A percentile compares a stretch with the other conserved stretches of the same genome.
These are phyloP conservation scores for Lepraria neglecta DNA, from an alignment of 495 filamentous ascomycete genomes.

Conservation along the genomic window DNA sequence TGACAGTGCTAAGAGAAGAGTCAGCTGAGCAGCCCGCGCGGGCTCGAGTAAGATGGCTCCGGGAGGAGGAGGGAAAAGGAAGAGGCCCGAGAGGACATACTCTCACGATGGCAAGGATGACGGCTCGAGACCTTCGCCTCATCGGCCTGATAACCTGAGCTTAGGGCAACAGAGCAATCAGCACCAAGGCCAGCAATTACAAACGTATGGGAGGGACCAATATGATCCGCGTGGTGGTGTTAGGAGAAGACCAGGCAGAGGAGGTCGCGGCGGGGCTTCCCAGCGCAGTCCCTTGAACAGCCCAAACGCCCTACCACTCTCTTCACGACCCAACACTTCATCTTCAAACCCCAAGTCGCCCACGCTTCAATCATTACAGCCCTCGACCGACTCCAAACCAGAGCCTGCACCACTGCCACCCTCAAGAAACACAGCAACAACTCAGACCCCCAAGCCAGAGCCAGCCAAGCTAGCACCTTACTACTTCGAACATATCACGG, in stretches of 20 bases:
- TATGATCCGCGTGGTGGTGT: conserved; percentile 42
- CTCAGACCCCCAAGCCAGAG: conserved; percentile 23
- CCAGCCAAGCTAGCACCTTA: conserved; percentile 34
- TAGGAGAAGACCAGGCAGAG: conserved; percentile 42
- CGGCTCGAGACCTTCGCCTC: conserved; percentile 53
- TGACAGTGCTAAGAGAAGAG: not conserved
- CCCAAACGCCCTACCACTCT: conserved; percentile 20
- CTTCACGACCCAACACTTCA: conserved; percentile 14
- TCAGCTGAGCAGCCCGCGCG: not conserved
- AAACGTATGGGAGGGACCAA: conserved; percentile 36
- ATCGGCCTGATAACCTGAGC: conserved; percentile 54
- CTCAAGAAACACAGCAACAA: conserved; percentile 25
- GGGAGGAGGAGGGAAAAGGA: conserved; percentile 51
- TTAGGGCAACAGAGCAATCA: conserved; percentile 48
- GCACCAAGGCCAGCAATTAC: conserved; percentile 34
- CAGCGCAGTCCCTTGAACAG: conserved; percentile 32
- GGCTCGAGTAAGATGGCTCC: conserved; percentile 40
- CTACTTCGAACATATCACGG: conserved; percentile 53
- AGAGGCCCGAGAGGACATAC: conserved; percentile 50
- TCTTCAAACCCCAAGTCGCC: conserved; percentile 37
- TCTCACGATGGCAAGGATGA: conserved; percentile 49
- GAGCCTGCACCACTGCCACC: conserved; percentile 31
- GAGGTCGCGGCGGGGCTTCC: conserved; percentile 36
- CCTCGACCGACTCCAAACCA: conserved; percentile 29
- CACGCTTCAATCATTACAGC: conserved; percentile 31